These are phyloP conservation scores for Tulasnella sp. DNA, from an alignment of 768 basidiomycete genomes.

Conservation along the genomic window DNA sequence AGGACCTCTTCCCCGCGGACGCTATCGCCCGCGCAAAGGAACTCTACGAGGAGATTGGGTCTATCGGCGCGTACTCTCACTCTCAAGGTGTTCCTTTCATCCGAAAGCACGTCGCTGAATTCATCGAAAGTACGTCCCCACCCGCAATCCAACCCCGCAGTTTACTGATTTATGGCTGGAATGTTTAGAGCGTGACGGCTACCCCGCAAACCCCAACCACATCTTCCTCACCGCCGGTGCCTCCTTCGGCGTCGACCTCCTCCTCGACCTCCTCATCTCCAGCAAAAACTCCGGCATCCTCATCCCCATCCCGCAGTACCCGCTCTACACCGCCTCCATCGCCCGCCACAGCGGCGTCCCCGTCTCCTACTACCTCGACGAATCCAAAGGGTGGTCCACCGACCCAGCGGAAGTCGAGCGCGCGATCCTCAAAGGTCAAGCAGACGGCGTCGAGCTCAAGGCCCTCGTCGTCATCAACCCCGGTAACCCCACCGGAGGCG, in stretches of 20 bases:
- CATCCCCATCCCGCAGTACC: constrained; percentile 98
- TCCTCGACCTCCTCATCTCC: constrained; percentile 72
- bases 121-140: constrained; percentile 62
- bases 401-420: constrained; percentile 56
- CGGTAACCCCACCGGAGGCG: constrained; percentile 90
- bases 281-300: constrained; percentile 64
- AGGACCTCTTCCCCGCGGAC: constrained; percentile 74
- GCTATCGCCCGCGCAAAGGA: constrained; percentile 75
- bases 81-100: constrained; percentile 88
- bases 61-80: constrained; percentile 91
- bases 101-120: constrained; percentile 78
- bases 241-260: constrained; percentile 83
- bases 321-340: constrained; percentile 91
- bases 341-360: constrained; percentile 74
- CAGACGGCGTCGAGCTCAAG: constrained; percentile 57
- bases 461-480: constrained; percentile 97
- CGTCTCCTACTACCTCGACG: constrained; percentile 85
- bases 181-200: constrained; percentile 74
- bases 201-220: constrained; percentile 67
- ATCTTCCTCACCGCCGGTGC: constrained; percentile 96
- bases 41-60: constrained; percentile 78
- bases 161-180: neutral
- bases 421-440: constrained; percentile 56
- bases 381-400: constrained; percentile 74
- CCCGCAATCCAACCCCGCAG: neutral